Evolutionary conservation across 176 grass and related monocot species (phyloP), one percentile per base, ranked within the genome.

Genomic region (Triticum aestivum): DNA sequence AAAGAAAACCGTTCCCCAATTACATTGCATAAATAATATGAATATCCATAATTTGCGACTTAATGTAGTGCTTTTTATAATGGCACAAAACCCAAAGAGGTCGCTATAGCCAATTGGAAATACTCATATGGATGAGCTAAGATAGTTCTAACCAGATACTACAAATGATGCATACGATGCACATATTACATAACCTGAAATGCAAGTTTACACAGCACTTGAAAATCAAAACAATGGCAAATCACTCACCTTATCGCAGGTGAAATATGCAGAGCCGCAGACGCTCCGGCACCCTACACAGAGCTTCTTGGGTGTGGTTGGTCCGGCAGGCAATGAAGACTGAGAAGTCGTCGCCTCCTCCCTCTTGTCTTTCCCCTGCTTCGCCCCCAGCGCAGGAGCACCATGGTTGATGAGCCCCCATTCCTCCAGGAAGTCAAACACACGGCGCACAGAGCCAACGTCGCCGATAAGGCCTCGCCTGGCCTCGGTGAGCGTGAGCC

Each of bases 391-490:
- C 6, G 82, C 79, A 0, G 79, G 79, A 9, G 93, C 89, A 39
- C 94, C 88, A 8, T 99, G 92, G 77, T 99, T 99, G 79, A 99
- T 96, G 71, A 99, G 86, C 4, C 97, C 97, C 97, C 97, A 99
- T 49, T 99, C 94, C 80, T 99, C 94, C 4, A 96, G 90, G 88
- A 99, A 99, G 81, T 99, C 94, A 6, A 94, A 99, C 30, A 99
- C 92, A 5, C 90, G 89, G 34, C 94, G 89, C 59, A 92, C 88
- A 8, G 94, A 93, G n/a, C 97, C 92, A 2, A 93, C 83, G 3
- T 99, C 97, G 2, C 88, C 97, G 1, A 99, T 86, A 11, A 98
- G 76, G 0, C 90, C 88, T 24, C 93, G 86, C 61, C 97, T 66
- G 27, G 89, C 90, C 70, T 96, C 94, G 2, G 97, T 99, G 75